Evolutionary conservation across 2,329 filamentous ascomycete species (phyloP), one percentile per base, ranked within the genome.

Genomic region (Penicillium sp.): DNA sequence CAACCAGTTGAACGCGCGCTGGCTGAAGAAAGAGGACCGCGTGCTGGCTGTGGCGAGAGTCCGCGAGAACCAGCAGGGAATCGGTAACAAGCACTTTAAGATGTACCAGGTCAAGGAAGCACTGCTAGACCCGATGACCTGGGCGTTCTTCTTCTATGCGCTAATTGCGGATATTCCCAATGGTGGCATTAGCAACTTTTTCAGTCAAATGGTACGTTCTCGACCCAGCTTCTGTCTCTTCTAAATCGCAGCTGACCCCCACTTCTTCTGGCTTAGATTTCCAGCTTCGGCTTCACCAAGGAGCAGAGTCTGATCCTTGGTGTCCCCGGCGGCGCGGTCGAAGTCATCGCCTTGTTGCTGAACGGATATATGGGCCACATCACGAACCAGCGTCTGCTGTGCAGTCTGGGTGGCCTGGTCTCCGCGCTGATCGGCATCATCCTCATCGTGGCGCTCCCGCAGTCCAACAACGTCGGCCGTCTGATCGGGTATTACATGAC

Each of bases 51-150:
- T 92, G 27, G 90, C 91, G 62, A 82, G 90, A 0, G 85, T 94
- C 6, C 82, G 89, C 0, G 81, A 86, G 22, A 94, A 94, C 66
- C 86, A 91, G 70, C 90, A 90, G 60, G 90, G 90, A 0, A 87
- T 90, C 16, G 88, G 87, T 1, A 89, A 86, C 60, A 86, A 87
- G 63, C 82, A 89, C 61, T 90, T 88, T 74, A 89, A 89, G 62
- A 79, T 82, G 76, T 81, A 83, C 22, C 91, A 95, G 62, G 78
- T 89, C 1, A 78, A 83, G 16, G 85, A 87, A 64, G 83, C 85
- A 0, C 66, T 87, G 6, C 58, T 77, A 4, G 85, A 87, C 62
- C 85, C 84, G 0, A 75, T 86, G 72, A 82, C 83, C 1, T 87
- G 85, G 85, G 82, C 83, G 0, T 85, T 87, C 68, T 80, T 83